Percentiles rank a stretch among this genome's conserved stretches.
Evolutionary conservation across 305 asterid species (phyloP).

Genomic region (Fraxinus nigra): DNA sequence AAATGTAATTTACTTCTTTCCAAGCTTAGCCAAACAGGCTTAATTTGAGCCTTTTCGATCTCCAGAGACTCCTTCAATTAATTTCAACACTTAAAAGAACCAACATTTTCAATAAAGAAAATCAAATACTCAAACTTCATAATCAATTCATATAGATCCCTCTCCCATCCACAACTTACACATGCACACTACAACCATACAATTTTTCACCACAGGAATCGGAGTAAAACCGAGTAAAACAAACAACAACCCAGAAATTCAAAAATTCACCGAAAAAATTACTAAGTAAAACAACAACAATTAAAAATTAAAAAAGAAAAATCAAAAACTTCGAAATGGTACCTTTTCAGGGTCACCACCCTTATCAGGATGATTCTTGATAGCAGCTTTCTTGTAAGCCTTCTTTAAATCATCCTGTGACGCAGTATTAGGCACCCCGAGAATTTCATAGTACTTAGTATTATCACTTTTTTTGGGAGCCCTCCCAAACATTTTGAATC

Average conservation of each 20-base stretch:
- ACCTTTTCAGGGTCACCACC: constrained; percentile 78
- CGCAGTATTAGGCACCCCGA: constrained; percentile 55
- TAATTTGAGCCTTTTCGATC: not conserved
- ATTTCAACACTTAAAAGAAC: not conserved
- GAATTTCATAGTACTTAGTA: constrained; percentile 56
- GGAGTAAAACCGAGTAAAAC: not conserved
- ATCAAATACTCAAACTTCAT: not conserved
- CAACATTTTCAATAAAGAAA: not conserved
- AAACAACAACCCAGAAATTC: not conserved
- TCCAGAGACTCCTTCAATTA: not conserved
- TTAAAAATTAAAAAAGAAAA: constrained; percentile 1
- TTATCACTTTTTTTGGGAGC: constrained; percentile 43
- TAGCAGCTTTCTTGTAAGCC: constrained; percentile 66
- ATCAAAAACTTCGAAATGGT: not conserved
- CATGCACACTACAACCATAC: not conserved
- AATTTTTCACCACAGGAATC: not conserved
- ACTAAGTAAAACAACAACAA: not conserved
- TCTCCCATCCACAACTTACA: not conserved
- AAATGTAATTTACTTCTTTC: not conserved
- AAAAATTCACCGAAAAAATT: not conserved
- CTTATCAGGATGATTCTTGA: constrained; percentile 68
- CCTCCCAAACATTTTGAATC: constrained; percentile 46
- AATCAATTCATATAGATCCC: not conserved
- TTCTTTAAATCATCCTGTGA: constrained; percentile 58
- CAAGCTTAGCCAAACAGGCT: not conserved